Evolutionary conservation across 305 asterid genomes (phyloP), one percentile per base, ranked within the genome.

Genomic region (Coffea humblotiana): DNA sequence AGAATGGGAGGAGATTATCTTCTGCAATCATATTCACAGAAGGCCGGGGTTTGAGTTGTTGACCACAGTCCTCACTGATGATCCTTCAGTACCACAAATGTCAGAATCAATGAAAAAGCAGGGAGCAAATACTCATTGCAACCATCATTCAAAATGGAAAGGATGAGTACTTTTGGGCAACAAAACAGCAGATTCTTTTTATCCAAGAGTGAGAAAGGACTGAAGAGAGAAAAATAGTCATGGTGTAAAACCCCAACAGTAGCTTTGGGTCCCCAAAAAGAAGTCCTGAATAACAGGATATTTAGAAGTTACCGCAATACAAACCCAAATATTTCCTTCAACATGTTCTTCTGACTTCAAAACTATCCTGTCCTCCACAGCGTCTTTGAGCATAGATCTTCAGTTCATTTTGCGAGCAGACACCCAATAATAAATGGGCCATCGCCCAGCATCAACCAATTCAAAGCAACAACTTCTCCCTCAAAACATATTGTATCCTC

Each of bases 201-300:
- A 81, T 86, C 84, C 81, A 82, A 82, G 66, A 87, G 76, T 79
- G 88, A 82, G 71, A 89, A 90, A 74, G 88, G 92, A 82, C 93
- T 91, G 86, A 89, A 94, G 80, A 92, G 80, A 86, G 92, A 87
- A 80, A 96, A 91, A 85, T 91, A 92, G 51, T 87, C 78, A 13
- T 83, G 85, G 79, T 94, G 97, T 87, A 93, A 89, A 77, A 89
- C 88, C 84, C 91, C 80, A 79, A 88, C 78, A 51, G 89, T 86
- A 72, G 95, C 95, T 83, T 89, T 94, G 76, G 99, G 97, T 71
- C 97, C 98, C 99, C 99, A 96, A 80, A 80, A 87, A 90, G 83
- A 96, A 94, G 81, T 92, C 92, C n/a, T 82, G 87, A 81, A 89
- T 88, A 73, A 87, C 84, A 80, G 94, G 92, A 84, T 84, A 63